Percentiles rank a stretch among this genome's conserved stretches.
Evolutionary conservation across 306 rosid genomes (phyloP).

Genomic region (Ceratonia siliqua): DNA sequence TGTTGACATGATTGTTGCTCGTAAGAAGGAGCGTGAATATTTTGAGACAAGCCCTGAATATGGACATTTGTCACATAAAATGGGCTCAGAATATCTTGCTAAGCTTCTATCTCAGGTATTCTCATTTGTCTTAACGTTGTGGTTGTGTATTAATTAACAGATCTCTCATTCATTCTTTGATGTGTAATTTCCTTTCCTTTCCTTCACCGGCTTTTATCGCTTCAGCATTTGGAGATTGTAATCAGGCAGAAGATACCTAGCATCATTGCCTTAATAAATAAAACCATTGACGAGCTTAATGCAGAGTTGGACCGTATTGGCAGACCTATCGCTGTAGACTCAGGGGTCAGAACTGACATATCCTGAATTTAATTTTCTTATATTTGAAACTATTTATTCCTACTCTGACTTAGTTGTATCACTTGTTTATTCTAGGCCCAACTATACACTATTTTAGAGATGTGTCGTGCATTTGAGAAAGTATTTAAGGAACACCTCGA

Average conservation of each 20-base stretch:
- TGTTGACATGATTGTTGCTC: conserved; percentile 93
- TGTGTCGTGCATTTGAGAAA: conserved; percentile 98
- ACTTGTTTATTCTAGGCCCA: conserved; percentile 69
- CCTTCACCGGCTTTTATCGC: conserved; percentile 28
- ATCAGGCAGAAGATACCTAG: conserved; percentile 99
- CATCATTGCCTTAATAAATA: conserved; percentile 88
- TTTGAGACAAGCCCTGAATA: conserved; percentile 96
- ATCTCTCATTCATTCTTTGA: conserved; percentile 19
- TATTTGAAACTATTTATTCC: conserved; percentile 18
- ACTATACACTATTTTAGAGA: conserved; percentile 88
- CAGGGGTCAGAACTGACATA: conserved; percentile 71
- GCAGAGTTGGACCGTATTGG: conserved; percentile 99
- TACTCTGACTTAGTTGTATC: conserved; percentile 24
- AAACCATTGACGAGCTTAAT: conserved; percentile 89
- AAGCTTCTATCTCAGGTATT: conserved; percentile 89
- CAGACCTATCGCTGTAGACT: conserved; percentile 89
- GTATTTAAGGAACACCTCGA: conserved; percentile 96
- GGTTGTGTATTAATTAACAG: neutral
- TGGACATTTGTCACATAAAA: conserved; percentile 94
- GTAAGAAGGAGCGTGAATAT: conserved; percentile 88
- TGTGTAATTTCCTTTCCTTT: conserved; percentile 27
- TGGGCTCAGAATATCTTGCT: conserved; percentile 99
- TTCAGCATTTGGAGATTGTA: conserved; percentile 94
- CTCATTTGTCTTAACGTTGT: conserved; percentile 19
- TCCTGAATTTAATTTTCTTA: conserved; percentile 26